These are phyloP conservation scores for Ophiostoma ulmi DNA, from an alignment of 2,329 filamentous ascomycete species.

Conservation along the genomic window DNA sequence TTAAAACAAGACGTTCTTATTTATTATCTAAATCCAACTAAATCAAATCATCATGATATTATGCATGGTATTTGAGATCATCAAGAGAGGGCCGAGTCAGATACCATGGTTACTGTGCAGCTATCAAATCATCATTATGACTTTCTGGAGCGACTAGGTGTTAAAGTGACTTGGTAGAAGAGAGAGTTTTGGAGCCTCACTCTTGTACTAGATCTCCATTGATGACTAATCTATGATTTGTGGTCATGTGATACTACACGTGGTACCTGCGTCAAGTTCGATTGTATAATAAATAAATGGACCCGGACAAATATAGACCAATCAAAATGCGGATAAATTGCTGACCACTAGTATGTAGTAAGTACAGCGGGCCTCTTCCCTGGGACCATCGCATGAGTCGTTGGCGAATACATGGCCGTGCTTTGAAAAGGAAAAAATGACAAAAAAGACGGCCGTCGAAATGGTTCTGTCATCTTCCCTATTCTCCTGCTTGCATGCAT, in stretches of 20 bases:
- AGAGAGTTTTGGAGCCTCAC: no score
- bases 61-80: background rate
- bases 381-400: background rate
- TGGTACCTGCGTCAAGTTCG: no score
- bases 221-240: no score
- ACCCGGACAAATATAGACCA: background rate
- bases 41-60: background rate
- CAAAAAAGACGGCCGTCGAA: background rate
- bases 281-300: background rate
- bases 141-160: no score
- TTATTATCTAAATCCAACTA: background rate
- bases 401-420: background rate
- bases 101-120: background rate
- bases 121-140: no score
- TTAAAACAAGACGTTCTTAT: no score
- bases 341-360: background rate
- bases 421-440: background rate
- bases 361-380: no score
- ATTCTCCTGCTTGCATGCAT: slow-evolving; percentile 4
- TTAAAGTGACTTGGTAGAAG: no score
- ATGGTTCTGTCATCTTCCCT: background rate
- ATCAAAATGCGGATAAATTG: background rate
- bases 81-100: background rate
- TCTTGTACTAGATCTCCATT: no score
- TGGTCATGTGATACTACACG: no score